Base-by-base conservation (phyloP, 2,329 filamentous ascomycete species). In the Neonectria faginata region DNA sequence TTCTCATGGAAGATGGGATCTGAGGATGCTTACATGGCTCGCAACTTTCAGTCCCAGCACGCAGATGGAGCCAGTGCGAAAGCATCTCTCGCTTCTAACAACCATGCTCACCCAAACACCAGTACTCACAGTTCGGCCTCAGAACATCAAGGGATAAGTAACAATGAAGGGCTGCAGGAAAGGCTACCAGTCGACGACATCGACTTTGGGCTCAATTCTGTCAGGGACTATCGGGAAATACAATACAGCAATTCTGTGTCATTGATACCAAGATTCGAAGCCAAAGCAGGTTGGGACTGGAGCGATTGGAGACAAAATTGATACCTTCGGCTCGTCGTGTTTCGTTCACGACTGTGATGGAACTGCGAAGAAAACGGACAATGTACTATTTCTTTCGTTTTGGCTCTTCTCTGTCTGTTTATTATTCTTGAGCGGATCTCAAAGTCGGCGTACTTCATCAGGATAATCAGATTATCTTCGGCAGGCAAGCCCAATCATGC, bases 1-100 rank as follows among this genome's bases (percentile, higher is more conserved):
- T 55, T 55, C 18, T 55, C 52, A 18, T 55, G 52, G 52, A 29
- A 18, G 27, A 25, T 27, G 20, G 52, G 52, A 8, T 55, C 52
- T 18, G 52, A 55, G 20, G 22, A 16, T n/a, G 33, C 52, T 18
- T 55, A 55, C 36, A 55, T 22, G 7, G 14, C 12, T 12, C 11
- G 29, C 3, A 20, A 33, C 11, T 22, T 22, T 33, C 18, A n/a
- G 20, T 4, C 2, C 25, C 50, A 36, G 22, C 31, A 11, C 18
- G 7, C 11, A 16, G 29, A 41, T 55, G 31, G n/a, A 12, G 14
- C 12, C 14, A 36, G 12, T 36, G 33, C 33, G 3, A 16, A 2
- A 22, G 20, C 16, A 10, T 22, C 6, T 42, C 33, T 1, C 20
- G 9, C 33, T 42, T 18, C 8, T 31, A 12, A 54, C 22, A n/a